Conservation (phyloP, 148 eudicot species). For the Camellia japonica region DNA sequence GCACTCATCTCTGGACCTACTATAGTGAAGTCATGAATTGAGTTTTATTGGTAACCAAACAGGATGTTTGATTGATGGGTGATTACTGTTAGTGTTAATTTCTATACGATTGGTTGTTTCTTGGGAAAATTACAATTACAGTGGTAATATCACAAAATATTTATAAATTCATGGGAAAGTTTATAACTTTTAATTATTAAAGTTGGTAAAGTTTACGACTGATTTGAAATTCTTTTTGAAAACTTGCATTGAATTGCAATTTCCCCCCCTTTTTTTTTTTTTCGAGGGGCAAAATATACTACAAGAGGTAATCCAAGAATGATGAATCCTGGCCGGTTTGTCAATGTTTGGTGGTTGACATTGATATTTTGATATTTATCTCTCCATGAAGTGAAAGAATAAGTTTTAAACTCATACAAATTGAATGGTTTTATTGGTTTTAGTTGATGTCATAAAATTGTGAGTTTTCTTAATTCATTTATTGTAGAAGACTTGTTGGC, state of each 20-base stretch:
- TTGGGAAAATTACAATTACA: too few relatives aligned
- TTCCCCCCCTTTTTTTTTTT: too few relatives aligned
- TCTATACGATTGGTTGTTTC: too few relatives aligned
- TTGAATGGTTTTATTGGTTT: not conserved
- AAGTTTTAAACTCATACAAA: not conserved
- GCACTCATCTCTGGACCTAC: not conserved
- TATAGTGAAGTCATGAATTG: not conserved
- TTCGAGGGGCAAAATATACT: too few relatives aligned
- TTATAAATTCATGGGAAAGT: too few relatives aligned
- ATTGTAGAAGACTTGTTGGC: not conserved
- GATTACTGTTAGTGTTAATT: not conserved
- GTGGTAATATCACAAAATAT: too few relatives aligned
- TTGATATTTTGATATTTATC: not conserved
- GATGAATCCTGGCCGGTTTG: not conserved
- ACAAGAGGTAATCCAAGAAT: not conserved
- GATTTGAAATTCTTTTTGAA: too few relatives aligned
- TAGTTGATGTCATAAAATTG: not conserved
- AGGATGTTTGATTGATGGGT: not conserved
- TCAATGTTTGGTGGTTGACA: not conserved
- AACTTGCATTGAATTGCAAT: too few relatives aligned
- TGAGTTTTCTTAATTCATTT: not conserved
- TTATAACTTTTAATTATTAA: too few relatives aligned
- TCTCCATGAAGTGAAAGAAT: not conserved
- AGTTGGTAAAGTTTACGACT: too few relatives aligned
- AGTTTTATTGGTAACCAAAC: not conserved